Evolutionary conservation across 805 yeast species (phyloP).

Genomic region (Kregervanrija delftensis): DNA sequence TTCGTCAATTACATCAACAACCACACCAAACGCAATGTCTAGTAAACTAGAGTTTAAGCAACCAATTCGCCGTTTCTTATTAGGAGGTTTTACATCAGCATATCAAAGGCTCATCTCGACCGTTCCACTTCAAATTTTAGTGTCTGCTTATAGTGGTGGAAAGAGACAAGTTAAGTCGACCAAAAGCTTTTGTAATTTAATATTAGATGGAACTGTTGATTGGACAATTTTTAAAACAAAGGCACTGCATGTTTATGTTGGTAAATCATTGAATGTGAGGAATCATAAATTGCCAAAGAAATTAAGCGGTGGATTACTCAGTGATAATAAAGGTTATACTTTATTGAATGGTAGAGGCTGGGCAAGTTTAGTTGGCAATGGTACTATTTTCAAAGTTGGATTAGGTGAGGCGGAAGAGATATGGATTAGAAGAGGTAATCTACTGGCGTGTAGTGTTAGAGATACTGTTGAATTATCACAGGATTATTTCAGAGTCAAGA

Average conservation of each 20-base stretch:
- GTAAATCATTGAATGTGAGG: conserved; percentile 40
- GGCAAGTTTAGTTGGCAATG: conserved; percentile 47
- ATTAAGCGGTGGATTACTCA: conserved; percentile 29
- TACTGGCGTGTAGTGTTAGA: conserved; percentile 45
- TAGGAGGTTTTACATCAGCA: conserved; percentile 37
- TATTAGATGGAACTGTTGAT: conserved; percentile 52
- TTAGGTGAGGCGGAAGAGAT: conserved; percentile 41
- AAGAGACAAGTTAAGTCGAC: conserved; percentile 12
- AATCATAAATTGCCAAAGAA: conserved; percentile 33
- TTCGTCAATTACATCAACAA: conserved; percentile 9
- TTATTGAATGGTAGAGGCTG: conserved; percentile 53
- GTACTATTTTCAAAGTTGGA: conserved; percentile 43
- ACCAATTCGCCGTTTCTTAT: conserved; percentile 36
- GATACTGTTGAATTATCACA: conserved; percentile 37
- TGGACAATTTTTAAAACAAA: conserved; percentile 50
- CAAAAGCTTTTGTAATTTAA: conserved; percentile 37
- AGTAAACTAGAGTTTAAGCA: conserved; percentile 27
- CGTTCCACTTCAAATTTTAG: conserved; percentile 36
- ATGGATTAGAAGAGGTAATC: conserved; percentile 36
- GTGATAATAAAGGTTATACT: conserved; percentile 32
- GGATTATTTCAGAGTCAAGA: conserved; percentile 14
- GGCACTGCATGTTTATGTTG: conserved; percentile 46
- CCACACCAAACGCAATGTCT: conserved; percentile 14
- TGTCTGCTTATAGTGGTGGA: conserved; percentile 30
- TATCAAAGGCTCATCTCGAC: conserved; percentile 46